Conservation (phyloP, 106 monocot species). For the Dendrobium huoshanense region DNA sequence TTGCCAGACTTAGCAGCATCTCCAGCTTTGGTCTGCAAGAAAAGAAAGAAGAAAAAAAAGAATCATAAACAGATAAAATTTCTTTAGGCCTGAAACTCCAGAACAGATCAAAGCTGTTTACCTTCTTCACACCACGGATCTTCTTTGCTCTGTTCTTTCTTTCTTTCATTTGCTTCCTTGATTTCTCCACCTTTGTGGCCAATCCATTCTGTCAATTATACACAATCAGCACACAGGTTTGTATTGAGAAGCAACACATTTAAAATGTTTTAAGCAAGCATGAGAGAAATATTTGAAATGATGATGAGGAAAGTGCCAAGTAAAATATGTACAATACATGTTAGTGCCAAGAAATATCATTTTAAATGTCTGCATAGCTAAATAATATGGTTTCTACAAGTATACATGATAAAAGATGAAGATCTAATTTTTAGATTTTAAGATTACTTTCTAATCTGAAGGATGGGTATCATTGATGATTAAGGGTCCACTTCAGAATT, state of each 20-base stretch:
- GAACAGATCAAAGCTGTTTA: background rate
- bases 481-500: too few species aligned
- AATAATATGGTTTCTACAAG: too few species aligned
- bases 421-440: too few species aligned
- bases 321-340: too few species aligned
- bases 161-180: slow-evolving; percentile 56
- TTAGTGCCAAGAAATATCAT: too few species aligned
- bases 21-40: slow-evolving; percentile 18
- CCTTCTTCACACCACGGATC: slow-evolving; percentile 55
- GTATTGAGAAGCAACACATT: background rate
- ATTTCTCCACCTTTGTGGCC: slow-evolving; percentile 52
- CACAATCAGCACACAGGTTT: background rate
- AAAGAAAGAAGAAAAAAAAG: background rate
- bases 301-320: too few species aligned
- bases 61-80: background rate
- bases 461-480: too few species aligned
- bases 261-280: too few species aligned
- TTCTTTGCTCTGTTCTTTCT: slow-evolving; percentile 56
- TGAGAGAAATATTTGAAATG: too few species aligned
- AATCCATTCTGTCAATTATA: slow-evolving; percentile 37
- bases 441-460: too few species aligned
- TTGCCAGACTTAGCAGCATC: slow-evolving; percentile 21
- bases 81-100: background rate
- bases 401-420: too few species aligned
- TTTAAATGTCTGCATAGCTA: too few species aligned